Evolutionary conservation across 2,329 filamentous ascomycete genomes (phyloP), one percentile per base, ranked within the genome.

Genomic region (Chaetomiaceae sp.): DNA sequence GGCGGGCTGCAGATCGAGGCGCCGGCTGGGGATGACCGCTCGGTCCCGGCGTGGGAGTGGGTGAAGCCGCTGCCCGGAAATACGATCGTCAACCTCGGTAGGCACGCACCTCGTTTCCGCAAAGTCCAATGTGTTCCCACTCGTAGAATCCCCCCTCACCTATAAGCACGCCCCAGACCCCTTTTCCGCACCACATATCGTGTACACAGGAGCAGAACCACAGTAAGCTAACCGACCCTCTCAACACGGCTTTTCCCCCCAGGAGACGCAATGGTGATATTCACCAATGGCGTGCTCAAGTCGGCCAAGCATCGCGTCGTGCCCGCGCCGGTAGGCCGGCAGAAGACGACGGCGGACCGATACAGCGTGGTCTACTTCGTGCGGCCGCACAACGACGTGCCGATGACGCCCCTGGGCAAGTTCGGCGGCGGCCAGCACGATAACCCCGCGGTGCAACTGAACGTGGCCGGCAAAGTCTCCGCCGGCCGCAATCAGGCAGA

Each of bases 1-100:
- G 66, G 65, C 30, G 65, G 66, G 3, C 56, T 68, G 14, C 65
- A 68, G 45, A 61, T 68, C 18, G 64, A 59, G 54, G 62, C 59
- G 3, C 19, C 54, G 59, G 33, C 42, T 3, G 20, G 22, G 14
- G 33, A 17, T n/a, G n/a, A n/a, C n/a, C n/a, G n/a, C 15, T 44
- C 5, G 42, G 29, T 5, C 6, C 8, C 5, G 29, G 34, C 40
- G 35, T 68, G 65, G 66, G 50, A 62, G 6, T 68, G 62, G 59
- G 65, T 68, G 27, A 56, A 55, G 43, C 66, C 66, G 2, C 52
- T 62, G 38, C 56, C 56, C 11, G 62, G 63, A 3, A 62, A 64
- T 46, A 65, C 65, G 14, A 64, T 68, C 39, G 56, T 68, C 49
- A 68, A 68, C 34, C 58, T 68, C 1, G 66, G 66, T 46, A 40